Conservation (phyloP, 345 rosid genomes). For the Linum trigynum region DNA sequence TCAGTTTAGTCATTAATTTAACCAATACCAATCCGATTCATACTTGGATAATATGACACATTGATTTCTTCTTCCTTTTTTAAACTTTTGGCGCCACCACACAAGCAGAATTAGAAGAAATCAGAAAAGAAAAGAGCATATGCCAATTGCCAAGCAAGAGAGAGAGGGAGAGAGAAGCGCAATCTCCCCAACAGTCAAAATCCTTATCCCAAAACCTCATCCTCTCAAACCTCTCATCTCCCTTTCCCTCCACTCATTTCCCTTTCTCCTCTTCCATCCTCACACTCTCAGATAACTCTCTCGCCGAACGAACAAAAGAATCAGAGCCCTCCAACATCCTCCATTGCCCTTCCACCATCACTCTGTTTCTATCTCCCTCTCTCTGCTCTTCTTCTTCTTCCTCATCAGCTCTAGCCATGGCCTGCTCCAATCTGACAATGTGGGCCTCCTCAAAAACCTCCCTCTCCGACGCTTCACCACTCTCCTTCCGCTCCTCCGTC, state of each 20-base stretch:
- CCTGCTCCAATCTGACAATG: constrained; percentile 79
- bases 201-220: constrained; percentile 74
- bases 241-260: constrained; percentile 48
- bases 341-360: no score
- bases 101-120: neutral
- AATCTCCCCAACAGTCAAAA: constrained; percentile 38
- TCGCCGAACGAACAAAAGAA: constrained; percentile 7
- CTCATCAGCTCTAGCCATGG: constrained; percentile 31
- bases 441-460: constrained; percentile 69
- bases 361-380: constrained; percentile 4
- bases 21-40: no score
- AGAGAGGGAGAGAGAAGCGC: neutral
- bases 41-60: no score
- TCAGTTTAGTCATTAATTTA: no score
- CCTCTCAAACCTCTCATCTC: constrained; percentile 17
- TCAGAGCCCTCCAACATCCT: neutral
- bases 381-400: constrained; percentile 8
- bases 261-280: constrained; percentile 23
- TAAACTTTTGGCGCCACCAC: constrained; percentile 2
- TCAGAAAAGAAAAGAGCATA: constrained; percentile 5
- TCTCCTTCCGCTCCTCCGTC: constrained; percentile 58
- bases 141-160: constrained; percentile 4
- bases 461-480: constrained; percentile 59
- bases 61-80: no score
- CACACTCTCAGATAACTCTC: constrained; percentile 28